Percentiles rank a stretch among this genome's conserved stretches.
Evolutionary conservation across 148 eudicot genomes (phyloP).

Genomic region (Camellia japonica): DNA sequence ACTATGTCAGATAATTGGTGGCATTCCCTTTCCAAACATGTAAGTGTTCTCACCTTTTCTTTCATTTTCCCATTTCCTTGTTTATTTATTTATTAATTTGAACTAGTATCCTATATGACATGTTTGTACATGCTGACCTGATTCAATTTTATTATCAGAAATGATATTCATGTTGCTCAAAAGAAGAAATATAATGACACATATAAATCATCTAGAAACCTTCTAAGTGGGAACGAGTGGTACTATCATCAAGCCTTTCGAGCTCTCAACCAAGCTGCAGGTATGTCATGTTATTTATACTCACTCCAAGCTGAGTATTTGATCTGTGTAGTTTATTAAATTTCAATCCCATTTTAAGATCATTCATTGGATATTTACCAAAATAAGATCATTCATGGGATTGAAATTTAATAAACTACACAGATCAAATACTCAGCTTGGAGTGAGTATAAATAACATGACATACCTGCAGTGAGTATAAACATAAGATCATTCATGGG

Average conservation of each 20-base stretch:
- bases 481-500: no score
- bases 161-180: conserved; percentile 77
- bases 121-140: conserved; percentile 11
- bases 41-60: conserved; percentile 36
- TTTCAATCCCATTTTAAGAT: background rate
- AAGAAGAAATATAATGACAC: conserved; percentile 90
- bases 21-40: conserved; percentile 96
- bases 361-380: no score
- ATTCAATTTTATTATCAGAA: conserved; percentile 44
- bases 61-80: background rate
- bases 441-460: no score
- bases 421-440: no score
- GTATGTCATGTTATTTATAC: conserved; percentile 31
- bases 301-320: conserved; percentile 6
- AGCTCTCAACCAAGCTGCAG: conserved; percentile 98
- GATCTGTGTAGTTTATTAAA: background rate
- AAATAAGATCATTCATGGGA: no score
- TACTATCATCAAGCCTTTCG: conserved; percentile 98
- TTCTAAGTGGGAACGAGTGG: conserved; percentile 87
- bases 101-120: background rate
- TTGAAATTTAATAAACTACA: no score
- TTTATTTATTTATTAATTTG: conserved; percentile 12
- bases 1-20: conserved; percentile 71
- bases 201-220: conserved; percentile 61
- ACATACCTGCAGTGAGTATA: no score